A percentile compares a stretch with the other conserved stretches of the same genome.
phyloP scores from a whole-genome alignment of 1,284 basidiomycete genomes.

The Cutaneotrichosporon sp. region DNA sequence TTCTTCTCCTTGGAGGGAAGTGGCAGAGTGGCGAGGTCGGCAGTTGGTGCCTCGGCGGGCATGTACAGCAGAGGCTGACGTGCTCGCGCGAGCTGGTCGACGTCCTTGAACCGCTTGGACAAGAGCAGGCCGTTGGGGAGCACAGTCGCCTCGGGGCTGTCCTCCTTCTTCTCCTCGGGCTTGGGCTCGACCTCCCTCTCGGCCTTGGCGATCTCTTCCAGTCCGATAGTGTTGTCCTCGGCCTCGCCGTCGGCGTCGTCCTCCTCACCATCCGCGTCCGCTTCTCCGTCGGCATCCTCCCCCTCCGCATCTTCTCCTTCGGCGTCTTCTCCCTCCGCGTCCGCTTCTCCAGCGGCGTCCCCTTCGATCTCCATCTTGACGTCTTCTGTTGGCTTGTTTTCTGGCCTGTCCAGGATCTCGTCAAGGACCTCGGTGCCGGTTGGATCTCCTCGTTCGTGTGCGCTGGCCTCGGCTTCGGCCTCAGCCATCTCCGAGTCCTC shows the following conservation, averaged over 20 bases:
- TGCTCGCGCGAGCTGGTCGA: conserved; percentile 33
- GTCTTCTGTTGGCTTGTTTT: conserved; percentile 29
- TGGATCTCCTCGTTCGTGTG: conserved; percentile 21
- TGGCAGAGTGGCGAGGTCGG: conserved; percentile 38
- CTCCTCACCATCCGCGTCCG: conserved; percentile 44
- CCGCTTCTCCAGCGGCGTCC: conserved; percentile 25
- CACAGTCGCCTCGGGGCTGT: conserved; percentile 25
- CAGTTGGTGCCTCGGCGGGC: conserved; percentile 34
- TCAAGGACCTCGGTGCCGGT: conserved; percentile 41
- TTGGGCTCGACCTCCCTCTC: conserved; percentile 9
- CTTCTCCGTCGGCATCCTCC: conserved; percentile 36
- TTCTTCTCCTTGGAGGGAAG: conserved; percentile 12
- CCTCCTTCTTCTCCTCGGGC: conserved; percentile 21
- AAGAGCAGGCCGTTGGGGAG: conserved; percentile 41
- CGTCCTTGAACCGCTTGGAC: conserved; percentile 41
- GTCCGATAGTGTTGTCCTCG: conserved; percentile 34
- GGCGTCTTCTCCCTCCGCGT: conserved; percentile 21
- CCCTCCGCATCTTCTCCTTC: conserved; percentile 14
- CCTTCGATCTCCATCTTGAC: conserved; percentile 35
- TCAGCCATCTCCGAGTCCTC: conserved; percentile 26
- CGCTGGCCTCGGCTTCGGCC: conserved; percentile 22
- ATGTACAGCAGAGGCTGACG: conserved; percentile 42
- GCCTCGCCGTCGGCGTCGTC: conserved; percentile 41
- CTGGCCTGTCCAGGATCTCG: conserved; percentile 30
- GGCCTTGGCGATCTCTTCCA: conserved; percentile 28